Evolutionary conservation across 768 basidiomycete genomes (phyloP), one percentile per base, ranked within the genome.

Genomic region (Hypholoma sublateritium): DNA sequence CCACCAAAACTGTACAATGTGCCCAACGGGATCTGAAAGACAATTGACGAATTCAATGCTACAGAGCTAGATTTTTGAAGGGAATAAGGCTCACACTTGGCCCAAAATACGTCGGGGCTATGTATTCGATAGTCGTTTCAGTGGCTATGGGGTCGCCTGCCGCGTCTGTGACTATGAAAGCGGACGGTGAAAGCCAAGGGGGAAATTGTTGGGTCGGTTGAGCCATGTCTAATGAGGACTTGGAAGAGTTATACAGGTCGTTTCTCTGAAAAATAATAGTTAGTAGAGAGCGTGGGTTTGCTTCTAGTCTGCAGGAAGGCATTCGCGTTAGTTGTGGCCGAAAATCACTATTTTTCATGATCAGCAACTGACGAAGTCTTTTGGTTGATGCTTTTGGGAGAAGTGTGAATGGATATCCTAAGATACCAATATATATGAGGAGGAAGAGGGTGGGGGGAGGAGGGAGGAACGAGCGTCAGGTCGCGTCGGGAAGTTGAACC

Each of bases 51-150:
- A 3, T 13, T 59, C 1, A 66, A 50, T 42, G 43, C n/a, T 32
- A 36, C 17, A 22, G 44, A 35, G 35, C 16, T 41, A 39, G 17
- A 55, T 52, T 19, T 22, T 52, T 55, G 24, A 43, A 35, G n/a
- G 6, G 4, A 13, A 45, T 25, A 17, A 50, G 16, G 7, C 89
- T 81, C 67, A 92, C 90, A 69, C 86, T 86, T 52, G 91, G 89
- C 28, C 91, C 91, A 62, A 82, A 91, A 71, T 93, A 93, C 0
- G 91, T 92, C 62, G 91, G 73, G 39, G 91, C 88, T 49, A 92
- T 67, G 62, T 79, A 83, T 24, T 89, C 63, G 9, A 87, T 73
- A 32, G 73, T 77, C 22, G 83, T 85, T 42, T 77, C 75, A 13
- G 87, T 89, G 47, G 81, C 75, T 53, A 84, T 63, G 34, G 80